Base-by-base conservation (phyloP, 2,329 filamentous ascomycete species). In the Paradendryphiella salina region DNA sequence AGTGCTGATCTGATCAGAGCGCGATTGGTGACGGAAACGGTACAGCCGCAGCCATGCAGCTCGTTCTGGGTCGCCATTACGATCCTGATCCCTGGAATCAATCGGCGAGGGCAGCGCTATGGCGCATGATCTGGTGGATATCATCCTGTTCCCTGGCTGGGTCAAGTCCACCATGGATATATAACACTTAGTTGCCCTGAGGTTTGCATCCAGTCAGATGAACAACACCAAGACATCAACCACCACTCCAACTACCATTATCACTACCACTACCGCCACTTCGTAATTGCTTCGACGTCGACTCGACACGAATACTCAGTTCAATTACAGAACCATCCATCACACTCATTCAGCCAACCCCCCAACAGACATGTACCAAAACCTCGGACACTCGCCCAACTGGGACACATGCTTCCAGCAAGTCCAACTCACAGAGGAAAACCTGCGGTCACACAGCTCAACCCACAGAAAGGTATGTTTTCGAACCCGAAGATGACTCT, bases 361-460 rank as follows among this genome's bases (percentile, higher is more conserved):
- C 21, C 11, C 33, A 35, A 11, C 17, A 41, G 50, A 38, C 40
- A 57, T 57, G 55, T 58, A 54, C 34, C 48, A 52, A 32, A 49
- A 52, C 23, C 52, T 52, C 28, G 44, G 50, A 43, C 37, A 49
- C 18, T 50, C 39, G 23, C 45, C 50, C 45, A 52, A 52, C 45
- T 55, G 48, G 44, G 42, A 44, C 11, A 33, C 47, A 33, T 20
- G 40, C 48, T 61, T 52, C 47, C 46, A 46, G 17, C 51, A 52
- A 46, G 28, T 35, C 21, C 52, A 52, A 40, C 56, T 72, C 32
- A 70, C 69, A 1, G 65, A 69, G 36, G 64, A 67, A 37, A 73
- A 72, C 50, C 35, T 73, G 23, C 58, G 61, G 39, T 47, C 65
- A 34, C 69, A 73, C 46, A 64, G 65, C 42, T 61, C 57, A 1